Evolutionary conservation across 1,139 yeast species (phyloP).

Genomic region (Pneumocystis jirovecii): DNA sequence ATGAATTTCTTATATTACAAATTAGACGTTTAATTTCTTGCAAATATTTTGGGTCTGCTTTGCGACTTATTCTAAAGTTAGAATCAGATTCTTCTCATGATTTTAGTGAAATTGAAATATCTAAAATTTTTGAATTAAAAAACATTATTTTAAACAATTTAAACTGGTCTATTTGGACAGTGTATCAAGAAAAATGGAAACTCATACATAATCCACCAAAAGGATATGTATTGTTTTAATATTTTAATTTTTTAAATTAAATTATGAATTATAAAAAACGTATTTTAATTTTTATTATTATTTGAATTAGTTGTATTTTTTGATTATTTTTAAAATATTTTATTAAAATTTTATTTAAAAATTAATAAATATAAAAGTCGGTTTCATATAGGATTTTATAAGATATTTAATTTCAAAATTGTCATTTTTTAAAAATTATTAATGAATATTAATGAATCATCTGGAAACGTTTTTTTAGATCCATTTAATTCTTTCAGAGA

Average conservation of each 20-base stretch:
- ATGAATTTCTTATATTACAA: conserved; percentile 3
- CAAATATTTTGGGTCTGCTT: conserved; percentile 9
- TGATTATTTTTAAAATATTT: background rate
- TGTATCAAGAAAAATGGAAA: background rate
- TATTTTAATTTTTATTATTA: background rate
- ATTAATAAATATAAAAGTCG: background rate
- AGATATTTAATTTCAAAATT: background rate
- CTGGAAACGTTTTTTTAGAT: background rate
- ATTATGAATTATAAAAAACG: background rate
- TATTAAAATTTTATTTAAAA: background rate
- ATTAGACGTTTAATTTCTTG: conserved; percentile 1
- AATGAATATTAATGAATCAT: background rate
- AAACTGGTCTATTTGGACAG: conserved; percentile 5
- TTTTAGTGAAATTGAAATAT: conserved; percentile 4
- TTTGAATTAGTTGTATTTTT: background rate
- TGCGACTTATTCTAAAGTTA: conserved; percentile 5
- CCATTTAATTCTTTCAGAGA: background rate
- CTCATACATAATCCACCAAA: background rate
- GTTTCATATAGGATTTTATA: background rate
- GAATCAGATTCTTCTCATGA: conserved; percentile 4
- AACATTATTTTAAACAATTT: background rate
- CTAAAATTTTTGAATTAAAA: conserved; percentile 2
- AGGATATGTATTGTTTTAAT: background rate
- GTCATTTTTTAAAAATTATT: background rate
- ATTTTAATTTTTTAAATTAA: background rate